A percentile compares a stretch with the other conserved stretches of the same genome.
Evolutionary conservation across 2,329 filamentous ascomycete genomes (phyloP).

Genomic region (Xylaria sp.): DNA sequence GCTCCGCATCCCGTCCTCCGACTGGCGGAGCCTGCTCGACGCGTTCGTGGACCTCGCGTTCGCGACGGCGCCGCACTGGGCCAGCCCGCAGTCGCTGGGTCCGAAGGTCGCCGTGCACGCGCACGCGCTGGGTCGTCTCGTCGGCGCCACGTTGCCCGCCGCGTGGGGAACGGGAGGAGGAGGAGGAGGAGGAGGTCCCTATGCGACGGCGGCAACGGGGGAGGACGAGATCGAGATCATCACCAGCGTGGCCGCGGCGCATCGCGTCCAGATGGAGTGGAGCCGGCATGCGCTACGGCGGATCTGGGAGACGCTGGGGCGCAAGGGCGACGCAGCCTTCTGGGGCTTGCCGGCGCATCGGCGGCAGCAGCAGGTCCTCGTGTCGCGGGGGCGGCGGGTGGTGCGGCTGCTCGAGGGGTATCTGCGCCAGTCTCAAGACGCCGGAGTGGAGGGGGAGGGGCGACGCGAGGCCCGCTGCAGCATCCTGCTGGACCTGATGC

Average conservation of each 20-base stretch:
- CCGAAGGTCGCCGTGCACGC: not conserved
- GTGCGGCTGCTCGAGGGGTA: not conserved
- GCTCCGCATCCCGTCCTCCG: conserved; percentile 17
- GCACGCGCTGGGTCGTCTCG: not conserved
- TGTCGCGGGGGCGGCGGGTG: conserved; percentile 2
- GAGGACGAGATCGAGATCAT: too few species aligned
- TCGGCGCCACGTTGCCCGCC: not conserved
- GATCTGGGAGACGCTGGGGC: conserved; percentile 3
- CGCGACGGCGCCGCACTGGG: conserved; percentile 9
- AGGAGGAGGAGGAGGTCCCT: too few species aligned
- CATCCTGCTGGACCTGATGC: conserved; percentile 2
- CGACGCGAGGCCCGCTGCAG: not conserved
- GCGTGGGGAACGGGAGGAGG: too few species aligned
- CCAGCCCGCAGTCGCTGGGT: not conserved
- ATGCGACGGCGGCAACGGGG: not conserved
- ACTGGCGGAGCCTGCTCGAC: conserved; percentile 24
- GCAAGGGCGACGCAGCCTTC: conserved; percentile 6
- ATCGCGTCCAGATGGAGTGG: not conserved
- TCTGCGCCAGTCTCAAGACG: not conserved
- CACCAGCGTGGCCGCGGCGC: not conserved
- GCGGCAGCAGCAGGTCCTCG: not conserved
- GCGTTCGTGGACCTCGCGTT: conserved; percentile 24
- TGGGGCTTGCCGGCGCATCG: conserved; percentile 4
- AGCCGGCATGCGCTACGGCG: not conserved
- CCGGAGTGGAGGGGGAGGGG: not conserved